phyloP scores from a whole-genome alignment of 345 rosid species.

The Carallia brachiata region DNA sequence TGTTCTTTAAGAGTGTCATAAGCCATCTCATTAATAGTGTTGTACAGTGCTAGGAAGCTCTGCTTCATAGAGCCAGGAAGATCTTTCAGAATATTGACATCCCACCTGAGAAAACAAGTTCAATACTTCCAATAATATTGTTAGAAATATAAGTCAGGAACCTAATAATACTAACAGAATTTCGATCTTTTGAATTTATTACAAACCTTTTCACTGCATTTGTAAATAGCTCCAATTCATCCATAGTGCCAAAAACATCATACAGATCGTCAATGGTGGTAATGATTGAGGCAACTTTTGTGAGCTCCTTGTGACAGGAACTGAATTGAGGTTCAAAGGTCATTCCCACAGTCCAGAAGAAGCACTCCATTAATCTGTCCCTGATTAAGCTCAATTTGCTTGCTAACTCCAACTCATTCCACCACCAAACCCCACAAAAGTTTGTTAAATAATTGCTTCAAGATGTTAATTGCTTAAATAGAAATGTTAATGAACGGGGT shows the following conservation, averaged over 20 bases:
- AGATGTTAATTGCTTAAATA: too few relatives aligned
- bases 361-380: slow-evolving; percentile 52
- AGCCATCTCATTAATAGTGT: slow-evolving; percentile 44
- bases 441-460: too few relatives aligned
- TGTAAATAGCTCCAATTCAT: slow-evolving; percentile 41
- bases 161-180: too few relatives aligned
- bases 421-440: slow-evolving; percentile 29
- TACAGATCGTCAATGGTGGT: slow-evolving; percentile 45
- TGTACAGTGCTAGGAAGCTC: slow-evolving; percentile 37
- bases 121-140: neutral
- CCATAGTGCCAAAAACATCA: slow-evolving; percentile 40
- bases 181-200: too few relatives aligned
- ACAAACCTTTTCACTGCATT: slow-evolving; percentile 35
- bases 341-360: slow-evolving; percentile 41
- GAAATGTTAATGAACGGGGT: too few relatives aligned
- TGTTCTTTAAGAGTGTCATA: slow-evolving; percentile 37
- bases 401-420: slow-evolving; percentile 30
- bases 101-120: slow-evolving; percentile 37
- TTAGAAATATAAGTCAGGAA: too few relatives aligned
- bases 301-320: slow-evolving; percentile 25
- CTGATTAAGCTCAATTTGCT: slow-evolving; percentile 39
- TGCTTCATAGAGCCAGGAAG: slow-evolving; percentile 44
- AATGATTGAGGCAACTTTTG: slow-evolving; percentile 34
- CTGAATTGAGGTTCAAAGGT: slow-evolving; percentile 27
- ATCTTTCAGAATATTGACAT: slow-evolving; percentile 23